Evolutionary conservation across 306 rosid genomes (phyloP).

Genomic region (Lathyrus tuberosus): DNA sequence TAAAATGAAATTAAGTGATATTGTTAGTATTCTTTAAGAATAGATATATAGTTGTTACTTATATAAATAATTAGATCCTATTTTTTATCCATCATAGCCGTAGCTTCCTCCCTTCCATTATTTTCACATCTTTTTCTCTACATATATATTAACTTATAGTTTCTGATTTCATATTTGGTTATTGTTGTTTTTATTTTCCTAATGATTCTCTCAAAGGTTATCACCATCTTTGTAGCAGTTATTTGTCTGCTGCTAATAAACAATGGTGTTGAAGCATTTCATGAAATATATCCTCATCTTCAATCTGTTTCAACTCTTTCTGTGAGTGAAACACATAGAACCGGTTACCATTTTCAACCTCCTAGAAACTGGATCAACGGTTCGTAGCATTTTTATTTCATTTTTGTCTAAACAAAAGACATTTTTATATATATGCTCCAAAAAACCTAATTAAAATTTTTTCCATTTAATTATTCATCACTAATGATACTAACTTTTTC

Average conservation of each 20-base stretch:
- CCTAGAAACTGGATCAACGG: conserved; percentile 86
- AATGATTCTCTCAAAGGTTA: conserved; percentile 38
- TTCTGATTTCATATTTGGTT: background rate
- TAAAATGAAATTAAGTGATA: no score
- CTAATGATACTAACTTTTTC: conserved; percentile 24
- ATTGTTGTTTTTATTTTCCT: background rate
- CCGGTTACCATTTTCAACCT: conserved; percentile 85
- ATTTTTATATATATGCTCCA: no score
- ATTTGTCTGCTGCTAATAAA: conserved; percentile 19
- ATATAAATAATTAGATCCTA: background rate
- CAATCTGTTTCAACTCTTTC: conserved; percentile 45
- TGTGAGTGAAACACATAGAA: conserved; percentile 48
- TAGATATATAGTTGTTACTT: no score
- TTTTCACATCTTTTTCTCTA: background rate
- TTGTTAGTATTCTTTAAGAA: no score
- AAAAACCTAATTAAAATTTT: no score
- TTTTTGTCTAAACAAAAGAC: no score
- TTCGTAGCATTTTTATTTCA: conserved; percentile 15
- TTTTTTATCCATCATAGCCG: background rate
- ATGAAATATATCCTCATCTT: conserved; percentile 49
- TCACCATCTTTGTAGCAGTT: conserved; percentile 22
- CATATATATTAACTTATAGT: background rate
- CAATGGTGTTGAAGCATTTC: conserved; percentile 63
- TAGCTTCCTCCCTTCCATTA: background rate
- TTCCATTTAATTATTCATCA: background rate